A percentile compares a stretch with the other conserved stretches of the same genome.
These are phyloP conservation scores for Wallacemonas rigidus DNA, from an alignment of 208 protist genomes.

Conservation along the genomic window DNA sequence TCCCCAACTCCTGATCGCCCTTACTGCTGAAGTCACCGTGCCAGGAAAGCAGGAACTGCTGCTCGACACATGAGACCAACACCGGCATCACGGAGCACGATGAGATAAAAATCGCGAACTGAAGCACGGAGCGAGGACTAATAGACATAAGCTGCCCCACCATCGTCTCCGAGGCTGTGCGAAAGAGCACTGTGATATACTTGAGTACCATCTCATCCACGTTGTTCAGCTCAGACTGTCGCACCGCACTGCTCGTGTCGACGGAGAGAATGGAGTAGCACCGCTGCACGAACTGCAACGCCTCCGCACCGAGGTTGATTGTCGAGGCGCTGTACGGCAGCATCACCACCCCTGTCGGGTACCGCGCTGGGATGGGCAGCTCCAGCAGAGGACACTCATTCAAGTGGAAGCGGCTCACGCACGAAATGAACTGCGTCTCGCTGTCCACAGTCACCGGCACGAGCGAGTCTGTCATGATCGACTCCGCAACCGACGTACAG, in stretches of 20 bases:
- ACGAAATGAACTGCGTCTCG: constrained; percentile 52
- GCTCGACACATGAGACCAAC: constrained; percentile 83
- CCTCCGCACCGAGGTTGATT: constrained; percentile 61
- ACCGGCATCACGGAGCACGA: constrained; percentile 79
- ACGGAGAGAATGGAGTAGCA: constrained; percentile 81
- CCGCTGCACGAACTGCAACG: constrained; percentile 60
- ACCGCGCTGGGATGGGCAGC: constrained; percentile 53
- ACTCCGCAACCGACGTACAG: constrained; percentile 67
- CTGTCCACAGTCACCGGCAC: constrained; percentile 43
- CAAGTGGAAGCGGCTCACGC: constrained; percentile 66
- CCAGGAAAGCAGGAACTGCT: constrained; percentile 88
- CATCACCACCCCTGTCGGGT: constrained; percentile 42
- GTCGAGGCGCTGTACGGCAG: constrained; percentile 78
- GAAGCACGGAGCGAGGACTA: constrained; percentile 49
- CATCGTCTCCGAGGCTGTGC: constrained; percentile 77
- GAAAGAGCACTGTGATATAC: constrained; percentile 87
- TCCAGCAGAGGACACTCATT: constrained; percentile 66
- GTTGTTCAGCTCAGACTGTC: constrained; percentile 90
- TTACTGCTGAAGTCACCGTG: constrained; percentile 60
- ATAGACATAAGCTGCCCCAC: constrained; percentile 64
- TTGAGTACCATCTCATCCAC: constrained; percentile 92
- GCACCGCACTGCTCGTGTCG: constrained; percentile 54
- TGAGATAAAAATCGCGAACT: constrained; percentile 76
- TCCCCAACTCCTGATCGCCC: constrained; percentile 57
- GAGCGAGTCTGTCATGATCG: constrained; percentile 68